Conservation (phyloP, 768 basidiomycete species). For the Tephrocybe rancida region DNA sequence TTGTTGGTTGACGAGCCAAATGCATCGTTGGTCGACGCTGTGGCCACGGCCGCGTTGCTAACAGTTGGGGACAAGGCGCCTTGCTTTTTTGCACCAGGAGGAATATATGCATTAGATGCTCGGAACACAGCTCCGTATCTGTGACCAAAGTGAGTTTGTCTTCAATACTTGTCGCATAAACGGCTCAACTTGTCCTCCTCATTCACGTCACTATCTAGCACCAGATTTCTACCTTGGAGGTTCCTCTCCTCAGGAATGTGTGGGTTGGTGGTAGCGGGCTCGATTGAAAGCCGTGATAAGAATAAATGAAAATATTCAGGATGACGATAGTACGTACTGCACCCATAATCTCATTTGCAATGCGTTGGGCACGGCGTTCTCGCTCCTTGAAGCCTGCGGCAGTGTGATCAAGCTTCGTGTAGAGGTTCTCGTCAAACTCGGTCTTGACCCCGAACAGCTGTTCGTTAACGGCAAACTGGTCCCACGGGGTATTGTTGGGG, state of each 20-base stretch:
- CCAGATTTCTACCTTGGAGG: constrained; percentile 55
- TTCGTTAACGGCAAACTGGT: constrained; percentile 95
- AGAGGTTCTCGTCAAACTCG: constrained; percentile 89
- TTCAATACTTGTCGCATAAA: constrained; percentile 13
- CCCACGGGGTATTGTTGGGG: too few species aligned
- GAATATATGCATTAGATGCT: constrained; percentile 87
- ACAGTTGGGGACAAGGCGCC: constrained; percentile 28
- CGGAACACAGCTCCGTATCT: constrained; percentile 95
- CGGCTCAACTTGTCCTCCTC: constrained; percentile 92
- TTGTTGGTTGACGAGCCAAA: constrained; percentile 57
- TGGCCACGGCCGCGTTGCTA: constrained; percentile 28
- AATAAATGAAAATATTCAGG: constrained; percentile 1
- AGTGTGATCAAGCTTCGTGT: constrained; percentile 88
- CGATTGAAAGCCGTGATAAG: background rate
- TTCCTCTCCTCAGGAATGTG: constrained; percentile 92
- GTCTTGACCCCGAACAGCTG: constrained; percentile 90
- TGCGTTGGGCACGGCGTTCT: constrained; percentile 82
- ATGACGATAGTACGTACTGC: constrained; percentile 48
- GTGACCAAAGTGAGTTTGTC: constrained; percentile 17
- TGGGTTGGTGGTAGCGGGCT: constrained; percentile 71
- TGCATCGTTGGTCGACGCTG: too few species aligned
- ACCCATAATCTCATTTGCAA: constrained; percentile 90
- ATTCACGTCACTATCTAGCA: constrained; percentile 76
- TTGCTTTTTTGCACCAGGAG: constrained; percentile 81
- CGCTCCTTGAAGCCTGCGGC: constrained; percentile 87